Conservation (phyloP, 495 filamentous ascomycete genomes). For the Penicillium canariense region DNA sequence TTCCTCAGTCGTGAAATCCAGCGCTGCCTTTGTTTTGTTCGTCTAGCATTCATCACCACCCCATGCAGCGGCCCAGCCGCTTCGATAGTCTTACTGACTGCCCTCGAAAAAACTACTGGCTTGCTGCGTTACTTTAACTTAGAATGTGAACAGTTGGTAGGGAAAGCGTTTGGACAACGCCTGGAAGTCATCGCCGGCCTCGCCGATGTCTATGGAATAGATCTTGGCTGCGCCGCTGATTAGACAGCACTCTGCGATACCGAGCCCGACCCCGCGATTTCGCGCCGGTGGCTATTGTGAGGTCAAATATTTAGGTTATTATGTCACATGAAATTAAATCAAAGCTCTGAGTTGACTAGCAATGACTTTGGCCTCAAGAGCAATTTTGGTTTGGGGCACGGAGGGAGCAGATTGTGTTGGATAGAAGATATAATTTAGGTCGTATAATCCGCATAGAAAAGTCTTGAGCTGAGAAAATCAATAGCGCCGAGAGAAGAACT, state of each 20-base stretch:
- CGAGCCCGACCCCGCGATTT: slow-evolving; percentile 40
- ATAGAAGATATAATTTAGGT: slow-evolving; percentile 9
- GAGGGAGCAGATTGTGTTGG: slow-evolving; percentile 6
- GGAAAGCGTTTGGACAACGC: slow-evolving; percentile 29
- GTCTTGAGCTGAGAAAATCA: background rate
- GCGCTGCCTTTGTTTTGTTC: slow-evolving; percentile 45
- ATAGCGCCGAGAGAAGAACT: background rate
- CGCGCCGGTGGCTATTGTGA: slow-evolving; percentile 34
- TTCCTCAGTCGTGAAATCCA: slow-evolving; percentile 40
- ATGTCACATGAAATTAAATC: background rate
- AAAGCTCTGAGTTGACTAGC: slow-evolving; percentile 9
- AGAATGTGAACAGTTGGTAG: slow-evolving; percentile 31
- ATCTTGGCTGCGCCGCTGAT: slow-evolving; percentile 37
- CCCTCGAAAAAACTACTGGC: slow-evolving; percentile 32
- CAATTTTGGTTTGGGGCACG: slow-evolving; percentile 17
- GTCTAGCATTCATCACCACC: slow-evolving; percentile 43
- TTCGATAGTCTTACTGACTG: slow-evolving; percentile 37
- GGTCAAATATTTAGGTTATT: background rate
- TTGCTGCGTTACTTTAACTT: slow-evolving; percentile 39
- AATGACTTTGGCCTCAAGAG: slow-evolving; percentile 17
- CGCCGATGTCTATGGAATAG: slow-evolving; percentile 43
- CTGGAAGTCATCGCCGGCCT: slow-evolving; percentile 37
- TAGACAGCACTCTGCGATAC: slow-evolving; percentile 40
- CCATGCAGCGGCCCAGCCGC: slow-evolving; percentile 35
- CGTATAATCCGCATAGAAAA: no score